Evolutionary conservation across 192 early-diverging fungal genomes (phyloP).

Genomic region (Funneliformis geosporum): DNA sequence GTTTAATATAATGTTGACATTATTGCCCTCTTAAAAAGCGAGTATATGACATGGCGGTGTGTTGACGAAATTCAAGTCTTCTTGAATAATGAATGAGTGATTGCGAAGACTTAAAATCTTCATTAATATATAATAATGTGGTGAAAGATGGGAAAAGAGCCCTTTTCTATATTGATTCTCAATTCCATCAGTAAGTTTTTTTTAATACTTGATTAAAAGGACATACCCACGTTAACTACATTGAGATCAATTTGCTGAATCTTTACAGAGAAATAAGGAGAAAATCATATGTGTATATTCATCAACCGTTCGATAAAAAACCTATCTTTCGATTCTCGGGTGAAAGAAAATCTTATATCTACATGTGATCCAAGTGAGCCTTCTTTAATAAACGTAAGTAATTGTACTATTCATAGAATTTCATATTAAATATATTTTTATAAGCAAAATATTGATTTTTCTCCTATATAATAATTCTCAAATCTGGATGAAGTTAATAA

Average conservation of each 20-base stretch:
- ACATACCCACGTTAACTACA: constrained; percentile 86
- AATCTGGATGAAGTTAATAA: constrained; percentile 66
- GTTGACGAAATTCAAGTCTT: constrained; percentile 87
- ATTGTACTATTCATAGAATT: constrained; percentile 61
- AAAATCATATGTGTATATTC: constrained; percentile 91
- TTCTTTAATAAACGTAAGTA: neutral
- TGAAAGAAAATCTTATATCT: constrained; percentile 93
- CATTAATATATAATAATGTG: constrained; percentile 77
- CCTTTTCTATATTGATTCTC: constrained; percentile 77
- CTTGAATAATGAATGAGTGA: constrained; percentile 69
- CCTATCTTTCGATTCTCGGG: constrained; percentile 96
- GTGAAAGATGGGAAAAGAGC: constrained; percentile 92
- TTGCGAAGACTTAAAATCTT: constrained; percentile 36
- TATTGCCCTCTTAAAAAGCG: constrained; percentile 85
- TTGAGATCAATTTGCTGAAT: constrained; percentile 82
- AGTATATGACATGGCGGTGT: too few species aligned
- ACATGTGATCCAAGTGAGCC: constrained; percentile 35
- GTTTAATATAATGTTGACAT: constrained; percentile 85
- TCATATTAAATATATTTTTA: too few species aligned
- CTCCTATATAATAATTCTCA: constrained; percentile 53
- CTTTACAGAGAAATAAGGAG: too few species aligned
- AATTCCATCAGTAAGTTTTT: constrained; percentile 68
- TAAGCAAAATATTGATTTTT: too few species aligned
- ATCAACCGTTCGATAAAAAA: constrained; percentile 94
- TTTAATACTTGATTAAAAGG: constrained; percentile 64